phyloP scores from a whole-genome alignment of 768 basidiomycete species.

The Mycena polygramma region DNA sequence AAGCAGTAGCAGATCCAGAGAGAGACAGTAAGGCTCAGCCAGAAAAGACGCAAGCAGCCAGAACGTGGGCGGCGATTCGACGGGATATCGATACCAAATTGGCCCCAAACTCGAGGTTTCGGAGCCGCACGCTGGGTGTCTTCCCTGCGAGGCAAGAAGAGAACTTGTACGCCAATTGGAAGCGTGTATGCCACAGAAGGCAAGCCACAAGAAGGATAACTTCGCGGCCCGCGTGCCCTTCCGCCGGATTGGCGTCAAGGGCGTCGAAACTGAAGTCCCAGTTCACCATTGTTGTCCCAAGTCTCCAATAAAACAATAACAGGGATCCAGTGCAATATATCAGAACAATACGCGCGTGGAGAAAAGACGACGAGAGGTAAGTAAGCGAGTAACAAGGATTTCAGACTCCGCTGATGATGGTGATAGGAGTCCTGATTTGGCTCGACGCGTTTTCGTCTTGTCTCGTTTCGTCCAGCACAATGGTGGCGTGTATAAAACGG shows the following conservation, averaged over 20 bases:
- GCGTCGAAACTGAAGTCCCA: too few relatives aligned
- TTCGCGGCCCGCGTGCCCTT: too few relatives aligned
- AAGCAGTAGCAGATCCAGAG: too few relatives aligned
- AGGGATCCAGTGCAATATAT: background rate
- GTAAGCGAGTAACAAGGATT: background rate
- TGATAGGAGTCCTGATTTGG: conserved; percentile 6
- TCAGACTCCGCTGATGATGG: conserved; percentile 4
- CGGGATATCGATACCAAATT: background rate
- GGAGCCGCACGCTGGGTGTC: background rate
- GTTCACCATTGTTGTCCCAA: too few relatives aligned
- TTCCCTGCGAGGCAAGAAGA: background rate
- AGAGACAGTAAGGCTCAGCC: too few relatives aligned
- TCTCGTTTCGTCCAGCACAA: background rate
- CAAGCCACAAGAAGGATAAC: too few relatives aligned
- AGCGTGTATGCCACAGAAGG: too few relatives aligned
- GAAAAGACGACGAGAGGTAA: too few relatives aligned
- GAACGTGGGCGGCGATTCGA: background rate
- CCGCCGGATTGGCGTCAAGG: too few relatives aligned
- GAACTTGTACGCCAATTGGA: too few relatives aligned
- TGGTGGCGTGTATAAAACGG: conserved; percentile 4
- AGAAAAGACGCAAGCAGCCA: too few relatives aligned
- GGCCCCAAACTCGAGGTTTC: background rate
- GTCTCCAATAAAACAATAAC: too few relatives aligned
- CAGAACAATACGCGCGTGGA: background rate
- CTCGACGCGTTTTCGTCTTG: conserved; percentile 2